Evolutionary conservation across 768 basidiomycete genomes (phyloP).

Genomic region (Mycena sanguinolenta): DNA sequence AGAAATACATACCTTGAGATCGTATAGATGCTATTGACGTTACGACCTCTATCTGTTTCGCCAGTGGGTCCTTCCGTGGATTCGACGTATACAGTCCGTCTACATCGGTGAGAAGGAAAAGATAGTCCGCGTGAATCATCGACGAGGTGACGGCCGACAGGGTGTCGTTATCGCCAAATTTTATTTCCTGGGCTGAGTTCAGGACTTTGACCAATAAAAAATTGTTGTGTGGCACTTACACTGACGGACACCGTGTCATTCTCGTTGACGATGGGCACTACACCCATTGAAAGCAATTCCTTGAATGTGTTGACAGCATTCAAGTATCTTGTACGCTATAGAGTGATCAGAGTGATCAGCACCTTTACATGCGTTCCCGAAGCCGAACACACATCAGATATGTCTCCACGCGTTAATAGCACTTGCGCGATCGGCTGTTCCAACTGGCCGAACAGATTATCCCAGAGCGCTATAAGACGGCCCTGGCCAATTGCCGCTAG

Average conservation of each 20-base stretch:
- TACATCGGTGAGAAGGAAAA: conserved; percentile 96
- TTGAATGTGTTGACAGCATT: conserved; percentile 97
- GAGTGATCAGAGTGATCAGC: conserved; percentile 43
- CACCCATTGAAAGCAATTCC: conserved; percentile 92
- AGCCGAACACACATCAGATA: conserved; percentile 83
- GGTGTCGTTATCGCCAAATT: conserved; percentile 99
- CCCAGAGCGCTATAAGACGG: conserved; percentile 95
- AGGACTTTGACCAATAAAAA: neutral
- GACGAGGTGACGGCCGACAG: conserved; percentile 96
- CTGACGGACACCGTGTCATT: conserved; percentile 99
- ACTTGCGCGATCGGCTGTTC: conserved; percentile 97
- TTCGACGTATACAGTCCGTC: conserved; percentile 96
- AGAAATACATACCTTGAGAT: conserved; percentile 69
- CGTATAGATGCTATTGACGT: conserved; percentile 87
- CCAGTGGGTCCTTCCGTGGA: conserved; percentile 89
- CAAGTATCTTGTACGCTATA: conserved; percentile 91
- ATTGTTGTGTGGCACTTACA: conserved; percentile 62
- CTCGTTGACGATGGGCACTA: conserved; percentile 98
- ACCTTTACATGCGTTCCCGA: conserved; percentile 29
- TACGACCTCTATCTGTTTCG: conserved; percentile 86
- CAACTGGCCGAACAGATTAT: conserved; percentile 94
- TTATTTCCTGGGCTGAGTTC: conserved; percentile 86
- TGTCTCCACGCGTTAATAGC: conserved; percentile 93
- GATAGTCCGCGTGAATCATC: conserved; percentile 98
- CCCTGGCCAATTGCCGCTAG: conserved; percentile 98